phyloP scores from a whole-genome alignment of 202 grass and related monocot species.

The Elaeis oleifera region DNA sequence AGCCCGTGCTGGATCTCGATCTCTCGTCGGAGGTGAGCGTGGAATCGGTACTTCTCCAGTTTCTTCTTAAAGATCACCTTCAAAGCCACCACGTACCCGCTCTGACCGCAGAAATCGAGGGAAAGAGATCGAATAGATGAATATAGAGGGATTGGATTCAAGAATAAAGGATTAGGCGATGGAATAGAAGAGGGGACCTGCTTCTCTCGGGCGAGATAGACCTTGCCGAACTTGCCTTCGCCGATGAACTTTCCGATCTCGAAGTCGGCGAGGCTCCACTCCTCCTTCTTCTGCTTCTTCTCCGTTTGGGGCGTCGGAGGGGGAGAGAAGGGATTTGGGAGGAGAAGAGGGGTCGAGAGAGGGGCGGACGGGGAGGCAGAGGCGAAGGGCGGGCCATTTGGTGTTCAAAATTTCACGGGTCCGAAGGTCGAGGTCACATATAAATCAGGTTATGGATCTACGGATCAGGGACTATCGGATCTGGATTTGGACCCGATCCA shows the following conservation, averaged over 20 bases:
- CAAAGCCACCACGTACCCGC: conserved; percentile 73
- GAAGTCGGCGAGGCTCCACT: conserved; percentile 68
- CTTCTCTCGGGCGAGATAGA: conserved; percentile 80
- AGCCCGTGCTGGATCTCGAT: conserved; percentile 82
- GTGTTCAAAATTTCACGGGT: too few species aligned
- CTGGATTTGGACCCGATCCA: too few species aligned
- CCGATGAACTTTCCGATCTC: conserved; percentile 72
- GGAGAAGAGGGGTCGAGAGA: too few species aligned
- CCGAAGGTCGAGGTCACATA: too few species aligned
- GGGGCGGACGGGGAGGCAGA: too few species aligned
- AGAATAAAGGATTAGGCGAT: not conserved
- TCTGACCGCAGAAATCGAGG: conserved; percentile 32
- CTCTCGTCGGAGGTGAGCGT: conserved; percentile 67
- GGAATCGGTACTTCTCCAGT: conserved; percentile 71
- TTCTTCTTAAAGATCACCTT: conserved; percentile 82
- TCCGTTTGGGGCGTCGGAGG: too few species aligned
- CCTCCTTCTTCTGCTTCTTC: conserved; percentile 8
- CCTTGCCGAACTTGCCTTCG: conserved; percentile 88
- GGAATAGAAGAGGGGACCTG: conserved; percentile 25
- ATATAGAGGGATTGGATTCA: not conserved
- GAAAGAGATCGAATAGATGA: not conserved
- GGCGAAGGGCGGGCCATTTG: too few species aligned
- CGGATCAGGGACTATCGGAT: too few species aligned
- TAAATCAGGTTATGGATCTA: too few species aligned
- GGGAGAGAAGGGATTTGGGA: too few species aligned